Evolutionary conservation across 2,329 filamentous ascomycete genomes (phyloP).

Genomic region (Dothideomycetes sp.): DNA sequence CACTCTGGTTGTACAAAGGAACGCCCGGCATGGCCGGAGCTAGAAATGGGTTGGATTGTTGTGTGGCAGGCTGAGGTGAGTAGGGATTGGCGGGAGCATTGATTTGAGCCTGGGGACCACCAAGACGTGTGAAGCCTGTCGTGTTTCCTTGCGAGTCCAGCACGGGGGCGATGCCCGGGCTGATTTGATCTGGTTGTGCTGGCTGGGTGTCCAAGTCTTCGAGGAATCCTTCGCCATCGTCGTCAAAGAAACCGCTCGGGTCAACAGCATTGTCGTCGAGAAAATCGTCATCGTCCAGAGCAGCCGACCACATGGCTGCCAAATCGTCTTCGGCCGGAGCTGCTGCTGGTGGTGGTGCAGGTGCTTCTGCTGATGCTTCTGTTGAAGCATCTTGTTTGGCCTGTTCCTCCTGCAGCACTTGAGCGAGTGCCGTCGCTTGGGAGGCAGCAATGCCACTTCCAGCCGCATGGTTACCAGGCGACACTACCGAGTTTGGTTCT

Average conservation of each 20-base stretch:
- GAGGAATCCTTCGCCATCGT: slow-evolving; percentile 78
- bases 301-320: slow-evolving; percentile 74
- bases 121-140: slow-evolving; percentile 10
- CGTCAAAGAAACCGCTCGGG: slow-evolving; percentile 60
- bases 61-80: slow-evolving; percentile 17
- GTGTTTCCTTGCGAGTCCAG: slow-evolving; percentile 6
- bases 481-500: background rate
- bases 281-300: slow-evolving; percentile 58
- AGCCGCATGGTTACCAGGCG: background rate
- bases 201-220: slow-evolving; percentile 47
- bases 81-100: slow-evolving; percentile 8
- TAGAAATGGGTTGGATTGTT: slow-evolving; percentile 30
- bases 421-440: slow-evolving; percentile 6
- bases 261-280: slow-evolving; percentile 61
- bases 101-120: slow-evolving; percentile 5
- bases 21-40: background rate
- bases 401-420: slow-evolving; percentile 7
- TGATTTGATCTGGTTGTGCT: background rate
- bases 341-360: slow-evolving; percentile 6
- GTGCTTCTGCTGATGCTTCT: slow-evolving; percentile 4
- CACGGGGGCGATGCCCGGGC: slow-evolving; percentile 10
- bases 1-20: slow-evolving; percentile 6
- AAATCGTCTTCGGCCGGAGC: slow-evolving; percentile 49
- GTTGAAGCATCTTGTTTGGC: slow-evolving; percentile 5
- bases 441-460: slow-evolving; percentile 10